Evolutionary conservation across 2,329 filamentous ascomycete species (phyloP).

Genomic region (Fusarium cicatricum): DNA sequence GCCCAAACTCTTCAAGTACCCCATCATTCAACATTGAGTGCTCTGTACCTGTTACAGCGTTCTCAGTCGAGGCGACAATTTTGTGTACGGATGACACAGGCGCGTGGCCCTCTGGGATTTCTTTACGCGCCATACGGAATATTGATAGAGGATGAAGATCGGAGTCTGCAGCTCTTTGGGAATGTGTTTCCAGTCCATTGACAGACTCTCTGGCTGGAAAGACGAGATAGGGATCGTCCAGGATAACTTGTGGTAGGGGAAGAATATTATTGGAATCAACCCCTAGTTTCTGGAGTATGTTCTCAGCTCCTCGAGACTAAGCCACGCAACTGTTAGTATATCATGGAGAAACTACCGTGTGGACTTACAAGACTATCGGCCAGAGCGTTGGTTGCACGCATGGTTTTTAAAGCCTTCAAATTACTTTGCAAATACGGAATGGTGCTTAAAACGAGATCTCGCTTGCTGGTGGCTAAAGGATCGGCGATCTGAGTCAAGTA

Average conservation of each 20-base stretch:
- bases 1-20: neutral
- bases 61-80: neutral
- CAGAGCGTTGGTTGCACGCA: conserved; percentile 20
- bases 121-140: conserved; percentile 18
- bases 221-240: conserved; percentile 13
- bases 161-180: conserved; percentile 12
- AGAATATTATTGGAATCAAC: conserved; percentile 13
- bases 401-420: conserved; percentile 17
- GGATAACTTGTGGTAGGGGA: conserved; percentile 20
- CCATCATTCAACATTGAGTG: neutral
- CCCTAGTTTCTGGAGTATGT: conserved; percentile 21
- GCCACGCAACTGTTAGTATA: neutral
- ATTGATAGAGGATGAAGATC: conserved; percentile 21
- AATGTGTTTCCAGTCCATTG: neutral
- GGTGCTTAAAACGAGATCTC: conserved; percentile 18
- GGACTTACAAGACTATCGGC: conserved; percentile 23
- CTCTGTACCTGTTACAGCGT: neutral
- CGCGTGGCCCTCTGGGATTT: conserved; percentile 16
- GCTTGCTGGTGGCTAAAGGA: conserved; percentile 4
- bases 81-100: neutral
- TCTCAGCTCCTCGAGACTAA: conserved; percentile 18
- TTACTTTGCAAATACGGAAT: conserved; percentile 26
- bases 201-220: conserved; percentile 5
- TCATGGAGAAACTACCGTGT: fast-evolving
- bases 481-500: conserved; percentile 18